Base-by-base conservation (phyloP, 1,284 basidiomycete genomes). In the Austroboletus niveus region DNA sequence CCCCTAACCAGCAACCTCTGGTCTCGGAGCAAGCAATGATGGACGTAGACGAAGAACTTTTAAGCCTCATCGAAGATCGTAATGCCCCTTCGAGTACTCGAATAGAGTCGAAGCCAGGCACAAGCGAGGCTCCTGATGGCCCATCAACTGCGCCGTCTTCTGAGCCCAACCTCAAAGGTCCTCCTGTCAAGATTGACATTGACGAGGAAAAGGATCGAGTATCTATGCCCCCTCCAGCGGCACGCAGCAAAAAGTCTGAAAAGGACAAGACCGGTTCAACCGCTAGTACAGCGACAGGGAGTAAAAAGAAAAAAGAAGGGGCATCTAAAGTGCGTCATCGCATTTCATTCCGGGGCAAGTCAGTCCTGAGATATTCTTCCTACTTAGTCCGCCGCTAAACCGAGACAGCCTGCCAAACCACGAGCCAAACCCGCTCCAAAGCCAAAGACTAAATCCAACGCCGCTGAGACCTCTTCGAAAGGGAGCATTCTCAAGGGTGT, bases 21-120 rank as follows among this genome's bases (percentile, higher is more conserved):
- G 41, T 45, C 24, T 32, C 49, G 24, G 60, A 63, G 27, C 57
- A 47, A 32, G 35, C 32, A 69, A 76, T 72, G 75, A 79, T 57
- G 75, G 86, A 89, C 51, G 80, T 89, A 2, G 87, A 89, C 47
- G 81, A 85, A 55, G 87, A 88, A 68, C 65, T 88, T 45, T 72
- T 88, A 53, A 85, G 83, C 59, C 70, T 88, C 20, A 69, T 89
- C 40, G 83, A 81, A 57, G 83, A 82, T 56, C 67, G 30, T 43
- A 22, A 40, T 8, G 30, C 38, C 38, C 44, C 49, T 27, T 38
- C 42, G 24, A 54, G 49, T 39, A 24, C 29, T 2, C 54, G 48
- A 22, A 32, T 36, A 7, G 50, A 47, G 32, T 35, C 50, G 1
- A 45, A 11, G 41, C 49, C 20, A 15, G 42, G 36, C 24, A 35